Conservation (phyloP, 805 yeast genomes). For the Starmera caribaea region DNA sequence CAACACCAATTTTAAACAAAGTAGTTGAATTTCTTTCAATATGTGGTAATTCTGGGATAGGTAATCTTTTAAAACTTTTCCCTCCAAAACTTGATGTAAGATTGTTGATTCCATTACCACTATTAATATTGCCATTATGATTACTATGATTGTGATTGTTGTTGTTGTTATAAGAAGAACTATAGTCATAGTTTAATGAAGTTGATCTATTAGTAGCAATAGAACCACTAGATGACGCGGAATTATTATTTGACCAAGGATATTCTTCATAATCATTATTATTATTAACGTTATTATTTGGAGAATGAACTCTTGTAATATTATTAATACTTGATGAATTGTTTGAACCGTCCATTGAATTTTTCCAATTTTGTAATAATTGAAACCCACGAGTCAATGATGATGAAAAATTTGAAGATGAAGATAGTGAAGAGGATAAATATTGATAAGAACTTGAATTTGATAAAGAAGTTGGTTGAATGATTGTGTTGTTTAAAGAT, state of each 20-base stretch:
- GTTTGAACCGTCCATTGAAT: slow-evolving; percentile 16
- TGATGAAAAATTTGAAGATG: slow-evolving; percentile 24
- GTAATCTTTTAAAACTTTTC: slow-evolving; percentile 18
- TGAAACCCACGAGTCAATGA: slow-evolving; percentile 19
- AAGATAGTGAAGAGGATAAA: slow-evolving; percentile 29
- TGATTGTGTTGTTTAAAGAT: slow-evolving; percentile 19
- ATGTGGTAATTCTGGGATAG: slow-evolving; percentile 19
- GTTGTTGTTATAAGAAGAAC: neutral
- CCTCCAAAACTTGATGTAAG: slow-evolving; percentile 2
- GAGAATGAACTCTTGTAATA: slow-evolving; percentile 23
- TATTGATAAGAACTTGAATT: slow-evolving; percentile 27
- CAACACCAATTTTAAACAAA: slow-evolving; percentile 4
- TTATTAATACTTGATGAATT: slow-evolving; percentile 16
- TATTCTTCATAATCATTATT: slow-evolving; percentile 27
- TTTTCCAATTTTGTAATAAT: slow-evolving; percentile 15
- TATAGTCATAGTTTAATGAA: neutral
- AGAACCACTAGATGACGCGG: slow-evolving; percentile 3
- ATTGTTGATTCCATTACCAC: too few relatives aligned
- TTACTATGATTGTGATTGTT: neutral
- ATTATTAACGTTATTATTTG: slow-evolving; percentile 10
- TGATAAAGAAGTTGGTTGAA: slow-evolving; percentile 25
- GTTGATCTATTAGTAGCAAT: neutral
- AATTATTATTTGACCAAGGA: slow-evolving; percentile 22
- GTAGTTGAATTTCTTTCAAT: slow-evolving; percentile 13
- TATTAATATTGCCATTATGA: too few relatives aligned